These are phyloP conservation scores for Nemania abortiva DNA, from an alignment of 2,329 filamentous ascomycete genomes.

Conservation along the genomic window DNA sequence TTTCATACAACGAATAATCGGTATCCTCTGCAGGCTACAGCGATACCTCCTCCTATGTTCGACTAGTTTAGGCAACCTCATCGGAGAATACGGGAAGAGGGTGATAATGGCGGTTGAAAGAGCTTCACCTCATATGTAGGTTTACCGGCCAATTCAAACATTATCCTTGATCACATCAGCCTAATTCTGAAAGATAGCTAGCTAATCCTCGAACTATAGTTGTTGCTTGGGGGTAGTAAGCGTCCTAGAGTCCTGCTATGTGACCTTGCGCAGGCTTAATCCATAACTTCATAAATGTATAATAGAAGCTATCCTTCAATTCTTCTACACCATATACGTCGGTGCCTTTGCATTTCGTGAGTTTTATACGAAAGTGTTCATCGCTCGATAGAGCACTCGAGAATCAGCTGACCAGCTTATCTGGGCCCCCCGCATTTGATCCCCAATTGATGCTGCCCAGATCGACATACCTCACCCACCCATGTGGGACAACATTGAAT, in stretches of 20 bases:
- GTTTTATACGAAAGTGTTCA: neutral
- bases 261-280: neutral
- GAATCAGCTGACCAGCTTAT: neutral
- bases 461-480: conserved; percentile 20
- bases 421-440: conserved; percentile 2
- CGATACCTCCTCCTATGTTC: too few relatives aligned
- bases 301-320: neutral
- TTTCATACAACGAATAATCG: too few relatives aligned
- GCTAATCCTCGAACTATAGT: neutral
- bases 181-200: neutral
- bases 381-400: neutral
- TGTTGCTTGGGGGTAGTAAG: neutral
- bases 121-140: too few relatives aligned
- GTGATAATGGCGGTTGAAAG: too few relatives aligned
- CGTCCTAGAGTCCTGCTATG: neutral
- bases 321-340: neutral
- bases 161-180: neutral
- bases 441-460: neutral
- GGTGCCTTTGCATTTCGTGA: neutral
- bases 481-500: conserved; percentile 6
- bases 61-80: too few relatives aligned
- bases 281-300: neutral
- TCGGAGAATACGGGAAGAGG: too few relatives aligned
- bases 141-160: neutral
- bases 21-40: too few relatives aligned